Conservation (phyloP, 2,329 filamentous ascomycete genomes). For the Aspergillus sp. region DNA sequence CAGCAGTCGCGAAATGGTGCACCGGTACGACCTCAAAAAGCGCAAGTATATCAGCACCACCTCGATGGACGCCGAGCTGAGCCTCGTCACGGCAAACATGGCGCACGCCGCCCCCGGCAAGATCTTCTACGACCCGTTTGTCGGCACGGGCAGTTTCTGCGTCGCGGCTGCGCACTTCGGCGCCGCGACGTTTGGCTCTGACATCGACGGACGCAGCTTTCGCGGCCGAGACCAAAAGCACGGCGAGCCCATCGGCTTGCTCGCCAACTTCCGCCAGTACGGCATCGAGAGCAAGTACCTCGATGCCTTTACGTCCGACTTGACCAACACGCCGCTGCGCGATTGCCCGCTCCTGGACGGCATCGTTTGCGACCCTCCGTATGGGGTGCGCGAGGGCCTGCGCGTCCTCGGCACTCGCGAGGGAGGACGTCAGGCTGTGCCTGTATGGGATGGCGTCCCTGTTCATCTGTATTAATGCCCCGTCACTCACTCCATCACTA, state of each 20-base stretch:
- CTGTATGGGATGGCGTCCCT: conserved; percentile 66
- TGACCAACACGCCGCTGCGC: conserved; percentile 78
- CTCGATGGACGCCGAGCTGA: conserved; percentile 93
- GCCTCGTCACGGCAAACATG: conserved; percentile 87
- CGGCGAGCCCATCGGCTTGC: conserved; percentile 42
- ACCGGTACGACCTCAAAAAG: conserved; percentile 87
- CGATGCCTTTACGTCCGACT: conserved; percentile 78
- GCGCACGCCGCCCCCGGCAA: conserved; percentile 78
- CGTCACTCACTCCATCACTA: neutral
- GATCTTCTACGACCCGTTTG: conserved; percentile 91
- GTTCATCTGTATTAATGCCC: conserved; percentile 61
- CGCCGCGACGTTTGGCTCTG: conserved; percentile 76
- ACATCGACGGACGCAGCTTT: conserved; percentile 90
- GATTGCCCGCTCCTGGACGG: conserved; percentile 70
- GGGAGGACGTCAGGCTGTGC: conserved; percentile 47
- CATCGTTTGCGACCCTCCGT: conserved; percentile 93
- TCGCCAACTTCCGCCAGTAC: conserved; percentile 84
- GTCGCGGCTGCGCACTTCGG: conserved; percentile 89
- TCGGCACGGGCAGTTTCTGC: conserved; percentile 90
- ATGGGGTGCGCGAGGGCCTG: conserved; percentile 88
- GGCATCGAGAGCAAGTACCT: conserved; percentile 63
- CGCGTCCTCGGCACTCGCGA: conserved; percentile 80
- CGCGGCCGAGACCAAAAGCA: conserved; percentile 60
- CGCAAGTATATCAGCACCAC: conserved; percentile 91
- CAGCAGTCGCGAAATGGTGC: conserved; percentile 65